Percentiles rank a stretch among this genome's conserved stretches.
Conservation (phyloP, 805 yeast genomes). For the Kockiozyma suomiensis region DNA sequence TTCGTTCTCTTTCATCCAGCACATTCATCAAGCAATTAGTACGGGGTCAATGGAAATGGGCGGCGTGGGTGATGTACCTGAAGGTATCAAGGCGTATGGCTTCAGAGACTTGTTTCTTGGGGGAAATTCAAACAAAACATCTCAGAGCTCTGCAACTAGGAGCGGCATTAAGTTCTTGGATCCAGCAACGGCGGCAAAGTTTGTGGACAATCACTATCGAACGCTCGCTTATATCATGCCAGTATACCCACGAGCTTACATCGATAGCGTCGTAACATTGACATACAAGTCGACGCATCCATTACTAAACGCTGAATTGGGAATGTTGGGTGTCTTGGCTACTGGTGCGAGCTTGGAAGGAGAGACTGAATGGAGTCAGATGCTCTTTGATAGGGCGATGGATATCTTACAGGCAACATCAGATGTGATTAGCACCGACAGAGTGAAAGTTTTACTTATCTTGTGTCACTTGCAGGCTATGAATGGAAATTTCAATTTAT, state of each 20-base stretch:
- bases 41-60: constrained; percentile 24
- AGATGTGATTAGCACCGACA: constrained; percentile 23
- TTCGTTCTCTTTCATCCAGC: constrained; percentile 32
- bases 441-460: constrained; percentile 26
- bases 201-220: constrained; percentile 21
- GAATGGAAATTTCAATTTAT: constrained; percentile 20
- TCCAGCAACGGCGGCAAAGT: constrained; percentile 14
- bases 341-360: constrained; percentile 30
- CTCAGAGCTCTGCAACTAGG: neutral
- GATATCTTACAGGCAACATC: constrained; percentile 18
- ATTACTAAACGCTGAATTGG: constrained; percentile 13
- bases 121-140: constrained; percentile 1
- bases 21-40: constrained; percentile 30
- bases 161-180: constrained; percentile 22
- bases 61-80: constrained; percentile 32
- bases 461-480: constrained; percentile 28
- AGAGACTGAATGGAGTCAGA: constrained; percentile 21
- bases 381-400: constrained; percentile 13
- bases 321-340: constrained; percentile 24
- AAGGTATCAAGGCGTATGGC: constrained; percentile 28
- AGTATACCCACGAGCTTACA: constrained; percentile 21
- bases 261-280: constrained; percentile 11
- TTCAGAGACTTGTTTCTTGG: constrained; percentile 32
- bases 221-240: constrained; percentile 29
- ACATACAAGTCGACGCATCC: constrained; percentile 14